Percentiles rank a stretch among this genome's conserved stretches.
Evolutionary conservation across 73 alveolate genomes (phyloP).

Genomic region (Paramecium sonneborni): DNA sequence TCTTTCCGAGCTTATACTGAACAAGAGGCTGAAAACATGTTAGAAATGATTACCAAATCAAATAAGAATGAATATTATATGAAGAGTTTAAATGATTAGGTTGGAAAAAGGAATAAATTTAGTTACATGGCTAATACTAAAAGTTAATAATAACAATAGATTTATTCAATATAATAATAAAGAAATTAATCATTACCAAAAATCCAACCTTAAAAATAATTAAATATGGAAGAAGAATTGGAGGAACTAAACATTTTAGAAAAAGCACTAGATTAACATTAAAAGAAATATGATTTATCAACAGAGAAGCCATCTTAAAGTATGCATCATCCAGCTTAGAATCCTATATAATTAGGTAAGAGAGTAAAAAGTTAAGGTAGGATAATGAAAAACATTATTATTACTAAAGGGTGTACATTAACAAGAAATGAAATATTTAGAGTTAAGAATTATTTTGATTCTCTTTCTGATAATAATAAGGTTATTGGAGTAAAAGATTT

Average conservation of each 20-base stretch:
- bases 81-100: slow-evolving; percentile 34
- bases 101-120: slow-evolving; percentile 58
- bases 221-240: slow-evolving; percentile 46
- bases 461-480: slow-evolving; percentile 39
- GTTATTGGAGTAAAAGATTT: slow-evolving; percentile 56
- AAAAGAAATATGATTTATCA: slow-evolving; percentile 49
- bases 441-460: slow-evolving; percentile 60
- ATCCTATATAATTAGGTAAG: neutral
- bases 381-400: slow-evolving; percentile 31
- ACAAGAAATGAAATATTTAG: slow-evolving; percentile 61
- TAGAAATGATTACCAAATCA: slow-evolving; percentile 56
- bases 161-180: neutral
- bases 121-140: slow-evolving; percentile 55
- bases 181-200: slow-evolving; percentile 42
- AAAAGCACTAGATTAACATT: slow-evolving; percentile 57
- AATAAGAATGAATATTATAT: slow-evolving; percentile 57
- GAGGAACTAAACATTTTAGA: slow-evolving; percentile 54
- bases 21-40: slow-evolving; percentile 57
- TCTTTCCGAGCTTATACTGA: slow-evolving; percentile 57
- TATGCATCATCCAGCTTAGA: neutral
- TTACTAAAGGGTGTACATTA: slow-evolving; percentile 57
- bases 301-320: slow-evolving; percentile 11
- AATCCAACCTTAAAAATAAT: neutral
- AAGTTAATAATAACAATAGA: slow-evolving; percentile 41
- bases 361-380: slow-evolving; percentile 24